These are phyloP conservation scores for Solanum chilense DNA, from an alignment of 257 asterid species.

Conservation along the genomic window DNA sequence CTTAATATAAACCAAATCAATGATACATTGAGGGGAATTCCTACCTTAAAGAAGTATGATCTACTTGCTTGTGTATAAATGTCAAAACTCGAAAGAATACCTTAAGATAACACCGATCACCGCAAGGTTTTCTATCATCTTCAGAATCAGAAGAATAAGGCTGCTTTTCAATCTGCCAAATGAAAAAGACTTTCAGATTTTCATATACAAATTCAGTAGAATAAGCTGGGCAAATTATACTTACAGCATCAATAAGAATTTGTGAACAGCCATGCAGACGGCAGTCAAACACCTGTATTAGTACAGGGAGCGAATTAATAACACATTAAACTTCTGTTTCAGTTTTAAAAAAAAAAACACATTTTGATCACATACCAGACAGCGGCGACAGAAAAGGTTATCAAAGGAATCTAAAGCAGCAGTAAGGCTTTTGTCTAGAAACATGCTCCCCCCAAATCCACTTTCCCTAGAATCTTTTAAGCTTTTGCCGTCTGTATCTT, in stretches of 20 bases:
- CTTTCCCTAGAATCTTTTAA: slow-evolving; percentile 21
- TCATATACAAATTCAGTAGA: neutral
- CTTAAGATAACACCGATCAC: slow-evolving; percentile 79
- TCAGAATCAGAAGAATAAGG: slow-evolving; percentile 45
- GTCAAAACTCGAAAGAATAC: slow-evolving; percentile 20
- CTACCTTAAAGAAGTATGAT: neutral
- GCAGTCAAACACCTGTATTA: slow-evolving; percentile 76
- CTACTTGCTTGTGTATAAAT: neutral
- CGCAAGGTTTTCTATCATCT: slow-evolving; percentile 65
- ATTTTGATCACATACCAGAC: slow-evolving; percentile 57
- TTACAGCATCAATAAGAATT: slow-evolving; percentile 53
- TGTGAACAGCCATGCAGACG: slow-evolving; percentile 92
- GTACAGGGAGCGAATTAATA: neutral
- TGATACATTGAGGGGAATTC: neutral
- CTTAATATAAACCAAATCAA: neutral
- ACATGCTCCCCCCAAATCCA: slow-evolving; percentile 25
- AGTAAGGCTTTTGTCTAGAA: slow-evolving; percentile 55
- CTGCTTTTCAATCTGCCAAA: slow-evolving; percentile 64
- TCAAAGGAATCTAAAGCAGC: slow-evolving; percentile 87
- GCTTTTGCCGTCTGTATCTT: slow-evolving; percentile 16
- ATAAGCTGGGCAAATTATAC: slow-evolving; percentile 10
- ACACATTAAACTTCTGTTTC: neutral
- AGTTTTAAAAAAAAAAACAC: neutral
- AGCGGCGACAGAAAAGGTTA: slow-evolving; percentile 92
- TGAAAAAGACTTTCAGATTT: slow-evolving; percentile 7